Evolutionary conservation across 352 stramenopile genomes (phyloP), one percentile per base, ranked within the genome.

Genomic region (Peronospora tabacina): DNA sequence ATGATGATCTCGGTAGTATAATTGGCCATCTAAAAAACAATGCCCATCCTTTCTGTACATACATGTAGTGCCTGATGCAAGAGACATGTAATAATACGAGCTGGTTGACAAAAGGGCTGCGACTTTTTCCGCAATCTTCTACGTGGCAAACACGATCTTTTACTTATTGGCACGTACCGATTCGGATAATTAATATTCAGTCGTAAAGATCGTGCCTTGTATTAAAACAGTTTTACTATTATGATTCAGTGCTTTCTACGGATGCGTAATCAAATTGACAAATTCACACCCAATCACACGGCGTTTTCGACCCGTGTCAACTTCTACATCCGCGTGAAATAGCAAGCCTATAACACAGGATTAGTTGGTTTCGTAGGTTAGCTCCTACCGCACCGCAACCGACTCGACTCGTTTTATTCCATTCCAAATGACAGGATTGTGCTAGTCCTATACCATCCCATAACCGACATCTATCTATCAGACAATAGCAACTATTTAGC

Each of bases 261-360:
- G n/a, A 22, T 22, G 20, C 4, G 20, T 4, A 22, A 22, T 22
- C 20, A 22, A 26, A 5, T 22, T 61, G 57, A 50, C 39, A 35
- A 37, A 33, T 5, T 30, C 15, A 12, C 11, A 35, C 33, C 57
- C 57, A 66, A 66, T 66, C 57, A 63, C 36, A 48, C 28, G 34
- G 11, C 58, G 44, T 24, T 49, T 49, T 43, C 26, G 33, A 15
- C 29, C 44, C 8, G 29, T 59, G 58, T 67, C 58, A 67, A 67
- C 52, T 62, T 63, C 45, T 40, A 58, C 16, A 41, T 36, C 12
- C 8, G 32, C 22, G 0, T 11, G 0, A 2, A 5, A 1, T 13
- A 19, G 0, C n/a, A 1, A 56, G 7, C 2, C 32, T n/a, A 2
- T 20, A 33, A 3, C 16, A 0, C 12, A 44, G 26, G 40, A 29